Evolutionary conservation across 495 filamentous ascomycete genomes (phyloP).

Genomic region (Umbilicaria muhlenbergii): DNA sequence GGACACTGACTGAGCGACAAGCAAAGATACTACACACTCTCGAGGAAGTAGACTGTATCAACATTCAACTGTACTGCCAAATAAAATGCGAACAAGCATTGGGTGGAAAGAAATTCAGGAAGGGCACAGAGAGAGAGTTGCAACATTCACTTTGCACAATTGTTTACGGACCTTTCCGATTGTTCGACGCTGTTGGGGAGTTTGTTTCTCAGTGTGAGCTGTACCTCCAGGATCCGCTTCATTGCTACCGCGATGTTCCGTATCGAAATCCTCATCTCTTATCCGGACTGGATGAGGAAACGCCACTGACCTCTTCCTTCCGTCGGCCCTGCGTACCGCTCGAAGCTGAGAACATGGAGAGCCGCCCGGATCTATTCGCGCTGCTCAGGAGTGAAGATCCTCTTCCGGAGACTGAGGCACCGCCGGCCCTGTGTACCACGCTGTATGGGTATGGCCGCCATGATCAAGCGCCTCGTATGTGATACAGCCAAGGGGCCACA

Average conservation of each 20-base stretch:
- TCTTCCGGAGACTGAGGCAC: conserved; percentile 2
- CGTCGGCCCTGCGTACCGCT: too few species aligned
- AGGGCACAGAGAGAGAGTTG: too few species aligned
- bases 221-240: conserved; percentile 23
- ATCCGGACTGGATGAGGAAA: conserved; percentile 9
- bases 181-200: conserved; percentile 3
- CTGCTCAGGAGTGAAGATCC: conserved; percentile 1
- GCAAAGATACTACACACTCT: too few species aligned
- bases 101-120: too few species aligned
- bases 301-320: too few species aligned
- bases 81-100: too few species aligned
- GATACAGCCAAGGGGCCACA: background rate
- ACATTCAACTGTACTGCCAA: too few species aligned
- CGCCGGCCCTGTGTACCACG: background rate
- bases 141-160: background rate
- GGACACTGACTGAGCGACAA: too few species aligned
- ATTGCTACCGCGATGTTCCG: conserved; percentile 16
- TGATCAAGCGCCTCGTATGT: conserved; percentile 1
- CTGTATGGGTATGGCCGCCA: conserved; percentile 2
- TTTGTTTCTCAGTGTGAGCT: conserved; percentile 7
- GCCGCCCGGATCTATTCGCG: conserved; percentile 7
- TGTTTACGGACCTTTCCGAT: conserved; percentile 2
- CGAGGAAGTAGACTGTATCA: too few species aligned
- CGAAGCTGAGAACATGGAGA: too few species aligned
- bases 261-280: conserved; percentile 31